Percentiles rank a stretch among this genome's conserved stretches.
Conservation (phyloP, 768 basidiomycete genomes). For the Rhizopogon sp. region DNA sequence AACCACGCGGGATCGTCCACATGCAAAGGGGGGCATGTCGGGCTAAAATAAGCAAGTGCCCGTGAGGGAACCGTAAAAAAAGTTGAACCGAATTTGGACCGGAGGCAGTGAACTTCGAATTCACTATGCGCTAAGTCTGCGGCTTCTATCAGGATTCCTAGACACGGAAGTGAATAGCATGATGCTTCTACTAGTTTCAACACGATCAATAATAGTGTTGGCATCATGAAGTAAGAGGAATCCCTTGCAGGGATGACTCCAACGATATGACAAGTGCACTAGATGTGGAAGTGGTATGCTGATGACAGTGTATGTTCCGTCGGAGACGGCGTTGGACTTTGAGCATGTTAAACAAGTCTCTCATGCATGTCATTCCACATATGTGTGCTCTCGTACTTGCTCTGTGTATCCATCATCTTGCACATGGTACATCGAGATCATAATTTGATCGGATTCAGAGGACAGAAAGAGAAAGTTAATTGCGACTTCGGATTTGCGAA, state of each 20-base stretch:
- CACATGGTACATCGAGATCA: not conserved
- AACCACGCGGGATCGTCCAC: slow-evolving; percentile 61
- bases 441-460: not conserved
- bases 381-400: not conserved
- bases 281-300: not conserved
- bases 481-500: too few relatives aligned
- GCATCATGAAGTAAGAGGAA: too few relatives aligned
- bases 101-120: slow-evolving; percentile 71
- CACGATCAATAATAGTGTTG: too few relatives aligned
- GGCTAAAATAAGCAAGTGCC: slow-evolving; percentile 34
- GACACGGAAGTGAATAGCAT: too few relatives aligned
- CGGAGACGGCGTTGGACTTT: not conserved
- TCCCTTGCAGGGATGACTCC: too few relatives aligned
- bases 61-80: slow-evolving; percentile 49
- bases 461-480: too few relatives aligned
- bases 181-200: too few relatives aligned
- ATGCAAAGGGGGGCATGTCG: slow-evolving; percentile 42
- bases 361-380: not conserved
- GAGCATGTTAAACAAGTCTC: not conserved
- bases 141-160: too few relatives aligned
- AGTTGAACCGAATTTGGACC: slow-evolving; percentile 60
- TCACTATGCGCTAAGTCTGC: slow-evolving; percentile 44
- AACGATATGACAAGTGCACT: too few relatives aligned
- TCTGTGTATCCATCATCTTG: too few relatives aligned
- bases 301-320: not conserved